These are phyloP conservation scores for Diplodia mutila DNA, from an alignment of 2,329 filamentous ascomycete genomes.

Conservation along the genomic window DNA sequence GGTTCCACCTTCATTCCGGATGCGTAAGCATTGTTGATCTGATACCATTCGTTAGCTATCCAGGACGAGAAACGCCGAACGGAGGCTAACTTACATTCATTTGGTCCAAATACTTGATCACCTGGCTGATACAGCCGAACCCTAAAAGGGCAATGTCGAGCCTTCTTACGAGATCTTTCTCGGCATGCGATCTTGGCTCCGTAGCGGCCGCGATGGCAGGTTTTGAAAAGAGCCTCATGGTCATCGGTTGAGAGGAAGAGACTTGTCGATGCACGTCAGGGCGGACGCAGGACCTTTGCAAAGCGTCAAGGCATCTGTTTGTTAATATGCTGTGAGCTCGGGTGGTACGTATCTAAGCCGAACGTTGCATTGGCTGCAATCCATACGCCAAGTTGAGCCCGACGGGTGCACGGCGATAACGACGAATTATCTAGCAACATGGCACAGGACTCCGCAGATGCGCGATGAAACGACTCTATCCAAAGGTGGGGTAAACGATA, in stretches of 20 bases:
- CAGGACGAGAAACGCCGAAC: too few relatives aligned
- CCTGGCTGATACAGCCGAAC: constrained; percentile 27
- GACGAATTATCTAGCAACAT: neutral
- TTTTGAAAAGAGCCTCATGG: neutral
- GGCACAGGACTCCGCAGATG: neutral
- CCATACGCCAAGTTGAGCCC: neutral
- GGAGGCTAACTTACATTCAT: constrained; percentile 16
- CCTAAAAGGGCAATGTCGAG: constrained; percentile 23
- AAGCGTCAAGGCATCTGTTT: neutral
- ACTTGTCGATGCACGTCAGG: too few relatives aligned
- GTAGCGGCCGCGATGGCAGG: neutral
- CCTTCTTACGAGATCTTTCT: neutral
- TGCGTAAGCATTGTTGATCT: constrained; percentile 34
- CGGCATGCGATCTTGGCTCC: neutral
- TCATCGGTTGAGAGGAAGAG: neutral
- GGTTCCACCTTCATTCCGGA: too few relatives aligned
- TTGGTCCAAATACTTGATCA: constrained; percentile 40
- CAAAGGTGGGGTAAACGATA: neutral
- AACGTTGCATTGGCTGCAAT: neutral
- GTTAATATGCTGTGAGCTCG: neutral
- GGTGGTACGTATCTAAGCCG: neutral
- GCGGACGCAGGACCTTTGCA: too few relatives aligned
- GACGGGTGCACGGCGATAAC: neutral
- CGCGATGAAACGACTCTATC: neutral
- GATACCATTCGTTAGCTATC: too few relatives aligned